phyloP scores from a whole-genome alignment of 768 basidiomycete species.

The Podaxis carcinomalis region DNA sequence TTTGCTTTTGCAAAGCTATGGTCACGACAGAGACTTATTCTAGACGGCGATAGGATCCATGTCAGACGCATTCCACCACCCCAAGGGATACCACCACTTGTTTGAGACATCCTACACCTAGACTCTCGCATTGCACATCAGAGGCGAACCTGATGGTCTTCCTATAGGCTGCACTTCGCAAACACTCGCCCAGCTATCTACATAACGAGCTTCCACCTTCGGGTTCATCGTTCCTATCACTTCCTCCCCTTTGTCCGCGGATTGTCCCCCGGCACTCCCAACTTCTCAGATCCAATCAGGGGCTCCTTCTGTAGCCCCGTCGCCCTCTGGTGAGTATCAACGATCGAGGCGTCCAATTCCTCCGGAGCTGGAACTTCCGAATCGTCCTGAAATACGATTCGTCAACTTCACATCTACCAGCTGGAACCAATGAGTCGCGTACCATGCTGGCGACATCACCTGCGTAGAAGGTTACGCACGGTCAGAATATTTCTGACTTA shows the following conservation, averaged over 20 bases:
- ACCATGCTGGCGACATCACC: neutral
- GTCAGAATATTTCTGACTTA: neutral
- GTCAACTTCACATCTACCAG: neutral
- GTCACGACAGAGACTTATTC: no score
- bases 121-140: no score
- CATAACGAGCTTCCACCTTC: neutral
- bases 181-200: no score
- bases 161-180: no score
- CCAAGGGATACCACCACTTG: no score
- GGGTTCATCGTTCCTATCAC: neutral
- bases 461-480: neutral
- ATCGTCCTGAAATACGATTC: neutral
- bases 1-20: no score
- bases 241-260: neutral
- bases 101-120: no score
- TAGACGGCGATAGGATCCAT: no score
- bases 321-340: neutral
- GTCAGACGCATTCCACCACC: no score
- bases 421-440: neutral
- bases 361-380: neutral
- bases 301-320: neutral
- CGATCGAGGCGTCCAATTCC: neutral
- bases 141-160: no score
- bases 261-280: neutral
- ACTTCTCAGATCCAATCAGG: neutral